Base-by-base conservation (phyloP, 768 basidiomycete species). In the Lactifluus hygrophoroides region DNA sequence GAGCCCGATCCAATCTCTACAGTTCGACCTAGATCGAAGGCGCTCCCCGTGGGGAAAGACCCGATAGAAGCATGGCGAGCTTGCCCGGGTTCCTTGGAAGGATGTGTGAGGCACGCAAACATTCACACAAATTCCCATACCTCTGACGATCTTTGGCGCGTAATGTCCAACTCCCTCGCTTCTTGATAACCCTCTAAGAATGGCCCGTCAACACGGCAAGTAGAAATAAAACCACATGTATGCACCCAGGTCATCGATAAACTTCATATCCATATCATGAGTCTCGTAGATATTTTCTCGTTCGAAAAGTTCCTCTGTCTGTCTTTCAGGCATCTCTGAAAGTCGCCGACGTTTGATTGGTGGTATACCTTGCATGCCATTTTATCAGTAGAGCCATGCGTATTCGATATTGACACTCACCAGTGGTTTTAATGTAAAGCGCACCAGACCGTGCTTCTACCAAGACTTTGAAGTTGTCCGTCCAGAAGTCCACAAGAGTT, bases 61-160 rank as follows among this genome's bases (percentile, higher is more conserved):
- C 80, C 78, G 19, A 79, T 77, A 45, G 89, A 88, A 34, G 73
- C 73, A n/a, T 76, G 81, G 63, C 90, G 88, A n/a, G 77, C 88
- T 83, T 88, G 86, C 30, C 87, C 90, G 47, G 89, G 89, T 73
- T 90, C 88, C 90, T 59, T 90, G 65, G n/a, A 25, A 30, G n/a
- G 16, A 48, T 30, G 27, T 32, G 21, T 47, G 40, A 47, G 21
- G 5, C 4, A 9, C 45, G 16, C 17, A 25, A 27, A 13, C 13
- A 35, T 49, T 47, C 17, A 42, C 14, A 38, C 49, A 54, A 51
- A 10, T 27, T 25, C 47, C 65, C 42, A n/a, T 65, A 79, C 86
- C 76, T 90, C 86, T 28, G 86, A 88, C 4, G 86, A 80, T 44
- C 77, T 76, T 63, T 72, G 63, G 44, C 72, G 58, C 10, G 58